Base-by-base conservation (phyloP, 768 basidiomycete genomes). In the Lactarius hatsudake region DNA sequence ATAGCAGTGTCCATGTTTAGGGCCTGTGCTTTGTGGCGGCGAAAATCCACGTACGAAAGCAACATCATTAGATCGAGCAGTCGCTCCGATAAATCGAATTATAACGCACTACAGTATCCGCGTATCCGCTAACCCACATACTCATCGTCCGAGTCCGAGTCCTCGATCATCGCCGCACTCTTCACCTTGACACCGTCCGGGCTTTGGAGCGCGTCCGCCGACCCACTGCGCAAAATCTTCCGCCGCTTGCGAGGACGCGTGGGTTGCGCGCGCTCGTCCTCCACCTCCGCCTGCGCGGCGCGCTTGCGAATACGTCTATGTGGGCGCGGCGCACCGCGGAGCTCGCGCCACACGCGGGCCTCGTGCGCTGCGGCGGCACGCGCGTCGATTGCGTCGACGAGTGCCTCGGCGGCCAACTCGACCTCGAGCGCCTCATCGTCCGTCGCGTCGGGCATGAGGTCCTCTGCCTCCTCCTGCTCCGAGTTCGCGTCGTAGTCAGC, bases 401-500 rank as follows among this genome's bases (percentile, higher is more conserved):
- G 70, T 7, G 73, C 77, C 36, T 87, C 86, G 9, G 81, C 81
- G 26, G 73, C 61, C 58, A 86, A 68, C 71, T 83, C 85, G 1
- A 64, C 71, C 20, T 66, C 67, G 45, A 84, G 62, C 28, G 70
- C 76, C 20, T 76, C 78, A 23, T 79, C 76, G 61, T 85, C 80
- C 5, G 76, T 76, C 59, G 74, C 65, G 23, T 74, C 73, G 17
- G 74, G 43, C 66, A 80, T 71, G 3, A 79, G 62, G 1, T 73
- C 55, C 1, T 58, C 40, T 6, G 42, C 26, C 0, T 66, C 60
- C 2, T 56, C 55, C 0, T 36, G 36, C 12, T 48, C 53, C 1
- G 28, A 42, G 1, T 38, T 34, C 1, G 6, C 66, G 65, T 63
- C 28, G 18, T 67, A 43, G 0, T 48, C 64, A 8, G 68, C 12